Evolutionary conservation across 1,139 yeast species (phyloP).

Genomic region (Scheffersomyces cryptocercus): DNA sequence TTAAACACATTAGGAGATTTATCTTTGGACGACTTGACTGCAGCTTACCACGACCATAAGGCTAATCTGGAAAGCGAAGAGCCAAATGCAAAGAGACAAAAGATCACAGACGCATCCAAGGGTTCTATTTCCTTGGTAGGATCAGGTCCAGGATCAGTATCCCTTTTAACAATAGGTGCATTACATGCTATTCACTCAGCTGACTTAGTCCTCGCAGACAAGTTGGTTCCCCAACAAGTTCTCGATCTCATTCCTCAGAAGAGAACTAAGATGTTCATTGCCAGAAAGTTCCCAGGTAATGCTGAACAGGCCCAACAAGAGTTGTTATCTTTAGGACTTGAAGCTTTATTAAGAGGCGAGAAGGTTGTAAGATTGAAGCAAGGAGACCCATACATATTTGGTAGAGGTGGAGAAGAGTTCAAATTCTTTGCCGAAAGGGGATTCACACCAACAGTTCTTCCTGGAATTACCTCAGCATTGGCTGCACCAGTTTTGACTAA

Average conservation of each 20-base stretch:
- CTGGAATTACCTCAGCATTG: slow-evolving; percentile 89
- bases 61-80: slow-evolving; percentile 1
- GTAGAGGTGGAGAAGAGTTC: slow-evolving; percentile 95
- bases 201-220: slow-evolving; percentile 85
- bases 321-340: slow-evolving; percentile 67
- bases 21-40: slow-evolving; percentile 56
- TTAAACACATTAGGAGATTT: slow-evolving; percentile 59
- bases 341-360: slow-evolving; percentile 62
- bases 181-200: slow-evolving; percentile 77
- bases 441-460: slow-evolving; percentile 68
- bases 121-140: slow-evolving; percentile 84
- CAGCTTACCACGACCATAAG: slow-evolving; percentile 29
- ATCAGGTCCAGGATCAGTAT: slow-evolving; percentile 90
- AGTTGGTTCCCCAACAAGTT: slow-evolving; percentile 87
- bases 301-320: slow-evolving; percentile 94
- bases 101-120: slow-evolving; percentile 10
- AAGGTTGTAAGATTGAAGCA: slow-evolving; percentile 89
- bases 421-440: slow-evolving; percentile 68
- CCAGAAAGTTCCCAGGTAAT: slow-evolving; percentile 94
- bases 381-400: slow-evolving; percentile 96
- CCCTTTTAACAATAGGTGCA: slow-evolving; percentile 84
- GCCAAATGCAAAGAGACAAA: slow-evolving; percentile 3
- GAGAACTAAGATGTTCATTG: slow-evolving; percentile 74
- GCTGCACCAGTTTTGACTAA: slow-evolving; percentile 86
- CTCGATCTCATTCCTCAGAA: slow-evolving; percentile 73